A percentile compares a stretch with the other conserved stretches of the same genome.
Evolutionary conservation across 371 early-diverging fungal species (phyloP).

Genomic region (Sporodiniella umbellata): DNA sequence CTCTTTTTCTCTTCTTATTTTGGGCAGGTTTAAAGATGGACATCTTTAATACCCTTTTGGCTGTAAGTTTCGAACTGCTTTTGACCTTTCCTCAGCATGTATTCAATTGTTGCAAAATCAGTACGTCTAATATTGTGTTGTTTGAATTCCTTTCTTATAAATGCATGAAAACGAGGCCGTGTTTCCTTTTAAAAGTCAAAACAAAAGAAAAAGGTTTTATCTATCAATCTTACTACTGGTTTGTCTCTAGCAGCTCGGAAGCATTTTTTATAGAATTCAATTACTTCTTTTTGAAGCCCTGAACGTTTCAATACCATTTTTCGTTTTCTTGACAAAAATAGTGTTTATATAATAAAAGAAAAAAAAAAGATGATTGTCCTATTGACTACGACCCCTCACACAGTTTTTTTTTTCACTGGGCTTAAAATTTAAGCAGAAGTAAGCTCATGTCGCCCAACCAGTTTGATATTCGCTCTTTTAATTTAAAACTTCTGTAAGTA

Average conservation of each 20-base stretch:
- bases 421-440: too few relatives aligned
- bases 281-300: constrained; percentile 58
- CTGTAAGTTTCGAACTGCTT: constrained; percentile 55
- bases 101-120: constrained; percentile 66
- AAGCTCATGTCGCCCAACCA: too few relatives aligned
- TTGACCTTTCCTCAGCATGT: constrained; percentile 57
- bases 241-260: constrained; percentile 58
- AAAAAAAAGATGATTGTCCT: neutral
- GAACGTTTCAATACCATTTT: constrained; percentile 48
- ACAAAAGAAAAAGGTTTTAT: too few relatives aligned
- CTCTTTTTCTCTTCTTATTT: too few relatives aligned
- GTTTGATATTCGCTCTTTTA: too few relatives aligned
- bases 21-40: constrained; percentile 37
- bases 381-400: too few relatives aligned
- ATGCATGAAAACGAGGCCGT: constrained; percentile 55
- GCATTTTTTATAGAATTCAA: constrained; percentile 57
- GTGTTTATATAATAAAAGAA: neutral
- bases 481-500: too few relatives aligned
- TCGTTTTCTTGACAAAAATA: neutral
- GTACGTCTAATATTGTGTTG: constrained; percentile 49
- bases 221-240: constrained; percentile 34
- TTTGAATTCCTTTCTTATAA: constrained; percentile 58
- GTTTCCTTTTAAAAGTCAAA: constrained; percentile 30
- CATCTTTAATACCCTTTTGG: constrained; percentile 55
- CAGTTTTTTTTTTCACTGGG: too few relatives aligned